Evolutionary conservation across 352 stramenopile species (phyloP).

Genomic region (Globisporangium nodosum): DNA sequence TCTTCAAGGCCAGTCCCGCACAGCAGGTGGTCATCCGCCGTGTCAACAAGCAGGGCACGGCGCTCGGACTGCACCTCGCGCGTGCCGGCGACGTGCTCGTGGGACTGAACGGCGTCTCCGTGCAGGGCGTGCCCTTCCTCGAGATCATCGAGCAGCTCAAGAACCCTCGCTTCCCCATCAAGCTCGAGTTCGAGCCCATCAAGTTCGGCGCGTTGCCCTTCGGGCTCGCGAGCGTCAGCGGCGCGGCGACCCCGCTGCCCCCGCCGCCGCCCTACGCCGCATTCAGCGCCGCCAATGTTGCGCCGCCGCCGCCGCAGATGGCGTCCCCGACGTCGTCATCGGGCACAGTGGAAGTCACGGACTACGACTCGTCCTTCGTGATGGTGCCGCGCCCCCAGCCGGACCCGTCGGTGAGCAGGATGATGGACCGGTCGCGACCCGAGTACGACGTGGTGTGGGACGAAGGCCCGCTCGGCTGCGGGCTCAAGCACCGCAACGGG

Average conservation of each 20-base stretch:
- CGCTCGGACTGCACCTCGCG: slow-evolving; percentile 51
- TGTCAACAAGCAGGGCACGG: slow-evolving; percentile 67
- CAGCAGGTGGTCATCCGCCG: slow-evolving; percentile 61
- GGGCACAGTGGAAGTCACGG: slow-evolving; percentile 19
- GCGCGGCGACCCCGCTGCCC: neutral
- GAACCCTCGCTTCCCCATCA: slow-evolving; percentile 52
- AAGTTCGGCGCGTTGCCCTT: slow-evolving; percentile 25
- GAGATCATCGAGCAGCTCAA: slow-evolving; percentile 67
- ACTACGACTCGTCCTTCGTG: slow-evolving; percentile 15
- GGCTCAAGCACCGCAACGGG: slow-evolving; percentile 66
- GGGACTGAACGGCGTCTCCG: slow-evolving; percentile 52
- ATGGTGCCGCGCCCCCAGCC: slow-evolving; percentile 1
- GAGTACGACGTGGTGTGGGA: slow-evolving; percentile 80
- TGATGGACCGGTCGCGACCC: slow-evolving; percentile 21
- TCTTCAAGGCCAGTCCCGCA: slow-evolving; percentile 59
- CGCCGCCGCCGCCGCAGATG: neutral
- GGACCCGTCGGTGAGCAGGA: slow-evolving; percentile 20
- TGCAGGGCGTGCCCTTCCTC: slow-evolving; percentile 45
- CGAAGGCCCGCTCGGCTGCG: slow-evolving; percentile 63
- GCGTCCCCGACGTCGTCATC: slow-evolving; percentile 24
- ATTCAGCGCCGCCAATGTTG: neutral
- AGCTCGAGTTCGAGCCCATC: slow-evolving; percentile 61
- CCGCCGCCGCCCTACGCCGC: slow-evolving; percentile 4
- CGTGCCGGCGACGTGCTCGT: slow-evolving; percentile 73
- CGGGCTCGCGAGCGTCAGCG: neutral